Evolutionary conservation across 768 basidiomycete species (phyloP), one percentile per base, ranked within the genome.

Genomic region (Melanogaster broomeanus): DNA sequence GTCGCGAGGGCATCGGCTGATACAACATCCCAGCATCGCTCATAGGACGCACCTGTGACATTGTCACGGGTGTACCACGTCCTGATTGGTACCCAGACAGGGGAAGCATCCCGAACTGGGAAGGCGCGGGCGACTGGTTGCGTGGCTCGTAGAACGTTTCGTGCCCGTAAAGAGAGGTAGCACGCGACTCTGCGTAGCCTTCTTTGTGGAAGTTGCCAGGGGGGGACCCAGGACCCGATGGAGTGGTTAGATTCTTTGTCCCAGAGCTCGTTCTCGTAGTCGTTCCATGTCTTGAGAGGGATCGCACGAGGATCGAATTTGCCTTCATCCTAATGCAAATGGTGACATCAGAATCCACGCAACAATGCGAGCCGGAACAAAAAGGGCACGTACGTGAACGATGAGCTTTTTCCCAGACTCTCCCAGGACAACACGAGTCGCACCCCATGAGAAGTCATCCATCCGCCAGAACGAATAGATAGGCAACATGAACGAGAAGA

Each of bases 371-470:
- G 27, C 9, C 11, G 45, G 43, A 28, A 25, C 30, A n/a, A 2
- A 19, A 25, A 42, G 42, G 24, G 34, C 6, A 77, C 90, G 49
- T 67, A 94, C 93, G 68, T 98, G 95, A 38, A 98, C 85, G 59
- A 98, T 84, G 53, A 98, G 75, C 73, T 96, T 97, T 81, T 97
- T 97, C 16, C 96, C 96, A 27, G 86, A 81, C 71, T 98, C 96
- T 57, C 95, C 94, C 55, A 97, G 72, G 12, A 99, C 94, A 53
- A 95, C 67, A 82, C 92, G 90, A 1, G 94, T 96, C 22, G 81
- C 78, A 80, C 93, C 94, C 93, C 93, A 94, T 0, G 89, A 92
- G 82, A 96, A 97, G 71, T 96, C 93, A 68, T 96, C 95, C 94
- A 98, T 97, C 58, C 76, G 80, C 95, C 94, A 98, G 86, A 98